phyloP scores from a whole-genome alignment of 2,329 filamentous ascomycete genomes.

The Nothomitra cinnamomea region DNA sequence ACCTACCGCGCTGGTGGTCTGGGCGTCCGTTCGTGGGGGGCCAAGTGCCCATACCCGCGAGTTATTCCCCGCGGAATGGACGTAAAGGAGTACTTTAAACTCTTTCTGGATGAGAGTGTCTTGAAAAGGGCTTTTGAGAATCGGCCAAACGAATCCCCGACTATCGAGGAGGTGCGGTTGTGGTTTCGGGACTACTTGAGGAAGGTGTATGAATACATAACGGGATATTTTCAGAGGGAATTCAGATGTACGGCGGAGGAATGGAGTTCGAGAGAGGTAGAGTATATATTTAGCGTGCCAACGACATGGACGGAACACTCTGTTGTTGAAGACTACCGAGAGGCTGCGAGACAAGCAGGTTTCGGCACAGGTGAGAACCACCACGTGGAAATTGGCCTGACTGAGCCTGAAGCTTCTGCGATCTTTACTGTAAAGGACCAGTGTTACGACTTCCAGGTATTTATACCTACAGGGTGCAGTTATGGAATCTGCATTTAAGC shows the following conservation, averaged over 20 bases:
- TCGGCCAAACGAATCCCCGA: neutral
- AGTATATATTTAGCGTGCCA: slow-evolving; percentile 26
- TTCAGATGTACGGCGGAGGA: slow-evolving; percentile 10
- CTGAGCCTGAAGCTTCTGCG: slow-evolving; percentile 36
- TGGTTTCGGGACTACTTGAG: neutral
- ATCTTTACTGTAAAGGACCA: slow-evolving; percentile 18
- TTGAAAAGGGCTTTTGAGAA: slow-evolving; percentile 10
- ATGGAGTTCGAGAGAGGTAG: slow-evolving; percentile 17
- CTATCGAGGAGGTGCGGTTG: neutral
- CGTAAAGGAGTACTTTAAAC: neutral
- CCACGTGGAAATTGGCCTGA: slow-evolving; percentile 27
- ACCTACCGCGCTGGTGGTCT: neutral
- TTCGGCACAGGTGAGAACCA: slow-evolving; percentile 19
- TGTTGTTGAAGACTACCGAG: slow-evolving; percentile 21
- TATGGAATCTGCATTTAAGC: too few species aligned
- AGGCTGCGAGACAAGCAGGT: slow-evolving; percentile 12
- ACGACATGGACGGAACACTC: slow-evolving; percentile 25
- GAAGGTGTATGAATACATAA: neutral
- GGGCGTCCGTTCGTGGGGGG: neutral
- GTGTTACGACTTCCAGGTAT: slow-evolving; percentile 19
- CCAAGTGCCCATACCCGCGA: neutral
- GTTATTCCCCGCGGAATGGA: neutral
- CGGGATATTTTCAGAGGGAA: slow-evolving; percentile 1
- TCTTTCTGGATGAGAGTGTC: neutral
- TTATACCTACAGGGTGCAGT: too few species aligned